These are phyloP conservation scores for Aegilops sharonensis DNA, from an alignment of 176 grass and related monocot species.

Conservation along the genomic window DNA sequence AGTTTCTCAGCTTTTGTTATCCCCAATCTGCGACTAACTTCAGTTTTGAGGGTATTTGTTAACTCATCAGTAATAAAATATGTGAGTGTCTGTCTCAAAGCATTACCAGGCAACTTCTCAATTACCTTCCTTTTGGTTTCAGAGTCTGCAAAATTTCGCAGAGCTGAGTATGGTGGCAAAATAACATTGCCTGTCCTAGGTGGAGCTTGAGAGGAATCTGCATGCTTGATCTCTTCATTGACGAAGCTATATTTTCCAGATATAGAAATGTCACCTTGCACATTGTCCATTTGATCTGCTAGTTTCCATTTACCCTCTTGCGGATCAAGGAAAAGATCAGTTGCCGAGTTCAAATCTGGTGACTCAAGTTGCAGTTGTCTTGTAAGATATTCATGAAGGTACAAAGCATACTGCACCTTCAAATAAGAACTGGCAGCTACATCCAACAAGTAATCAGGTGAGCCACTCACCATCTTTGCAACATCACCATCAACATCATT, in stretches of 20 bases:
- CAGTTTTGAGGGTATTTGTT: slow-evolving; percentile 61
- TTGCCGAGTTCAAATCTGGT: slow-evolving; percentile 47
- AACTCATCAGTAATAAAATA: slow-evolving; percentile 61
- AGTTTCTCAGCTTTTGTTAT: slow-evolving; percentile 46
- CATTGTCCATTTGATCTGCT: slow-evolving; percentile 47
- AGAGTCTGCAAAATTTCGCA: slow-evolving; percentile 22
- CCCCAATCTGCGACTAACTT: slow-evolving; percentile 77
- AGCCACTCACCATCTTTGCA: slow-evolving; percentile 14
- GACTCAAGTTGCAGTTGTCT: slow-evolving; percentile 51
- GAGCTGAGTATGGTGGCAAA: slow-evolving; percentile 54
- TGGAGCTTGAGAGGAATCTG: slow-evolving; percentile 22
- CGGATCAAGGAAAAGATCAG: slow-evolving; percentile 87
- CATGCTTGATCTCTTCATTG: slow-evolving; percentile 14
- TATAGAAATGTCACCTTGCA: slow-evolving; percentile 28
- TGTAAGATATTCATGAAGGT: slow-evolving; percentile 55
- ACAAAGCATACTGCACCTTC: slow-evolving; percentile 60
- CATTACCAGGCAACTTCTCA: slow-evolving; percentile 41
- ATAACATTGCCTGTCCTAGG: slow-evolving; percentile 35
- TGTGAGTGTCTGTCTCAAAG: slow-evolving; percentile 46
- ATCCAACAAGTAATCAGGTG: slow-evolving; percentile 44
- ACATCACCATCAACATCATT: slow-evolving; percentile 40
- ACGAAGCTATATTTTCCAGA: slow-evolving; percentile 15
- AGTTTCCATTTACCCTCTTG: slow-evolving; percentile 97
- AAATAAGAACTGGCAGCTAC: slow-evolving; percentile 52
- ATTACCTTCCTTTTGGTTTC: slow-evolving; percentile 21